phyloP scores from a whole-genome alignment of 192 early-diverging fungal genomes.

The Backusella liffmaniae region DNA sequence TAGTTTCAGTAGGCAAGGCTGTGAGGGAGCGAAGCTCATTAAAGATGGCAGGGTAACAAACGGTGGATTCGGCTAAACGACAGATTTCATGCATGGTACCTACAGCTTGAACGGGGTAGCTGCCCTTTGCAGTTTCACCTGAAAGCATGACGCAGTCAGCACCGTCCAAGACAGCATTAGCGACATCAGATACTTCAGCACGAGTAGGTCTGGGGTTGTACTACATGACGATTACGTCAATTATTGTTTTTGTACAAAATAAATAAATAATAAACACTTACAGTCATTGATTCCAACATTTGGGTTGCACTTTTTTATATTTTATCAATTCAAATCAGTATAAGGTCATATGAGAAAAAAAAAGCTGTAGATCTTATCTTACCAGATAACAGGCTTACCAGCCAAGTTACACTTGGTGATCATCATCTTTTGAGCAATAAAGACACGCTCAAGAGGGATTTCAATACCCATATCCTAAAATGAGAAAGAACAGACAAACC shows the following conservation, averaged over 20 bases:
- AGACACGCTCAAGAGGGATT: conserved; percentile 91
- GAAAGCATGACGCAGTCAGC: conserved; percentile 99
- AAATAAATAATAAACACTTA: conserved; percentile 30
- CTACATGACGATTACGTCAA: conserved; percentile 33
- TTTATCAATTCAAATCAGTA: background rate
- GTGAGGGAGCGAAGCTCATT: conserved; percentile 81
- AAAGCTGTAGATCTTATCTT: conserved; percentile 17
- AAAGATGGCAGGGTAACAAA: conserved; percentile 94
- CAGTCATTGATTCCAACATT: conserved; percentile 96
- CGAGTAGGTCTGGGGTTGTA: conserved; percentile 97
- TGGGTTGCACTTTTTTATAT: conserved; percentile 77
- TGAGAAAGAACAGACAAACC: no score
- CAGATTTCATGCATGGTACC: conserved; percentile 94
- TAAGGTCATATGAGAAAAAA: background rate
- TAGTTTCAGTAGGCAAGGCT: conserved; percentile 72
- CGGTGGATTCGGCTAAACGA: conserved; percentile 88
- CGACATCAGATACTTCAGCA: conserved; percentile 97
- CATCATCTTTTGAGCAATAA: conserved; percentile 98
- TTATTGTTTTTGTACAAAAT: background rate
- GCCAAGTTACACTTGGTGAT: conserved; percentile 96
- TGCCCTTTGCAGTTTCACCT: conserved; percentile 96
- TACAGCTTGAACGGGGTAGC: conserved; percentile 88
- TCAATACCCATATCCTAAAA: conserved; percentile 88
- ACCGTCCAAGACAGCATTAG: conserved; percentile 97
- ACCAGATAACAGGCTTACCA: conserved; percentile 94